Base-by-base conservation (phyloP, 495 filamentous ascomycete genomes). In the Talaromyces wortmannii region DNA sequence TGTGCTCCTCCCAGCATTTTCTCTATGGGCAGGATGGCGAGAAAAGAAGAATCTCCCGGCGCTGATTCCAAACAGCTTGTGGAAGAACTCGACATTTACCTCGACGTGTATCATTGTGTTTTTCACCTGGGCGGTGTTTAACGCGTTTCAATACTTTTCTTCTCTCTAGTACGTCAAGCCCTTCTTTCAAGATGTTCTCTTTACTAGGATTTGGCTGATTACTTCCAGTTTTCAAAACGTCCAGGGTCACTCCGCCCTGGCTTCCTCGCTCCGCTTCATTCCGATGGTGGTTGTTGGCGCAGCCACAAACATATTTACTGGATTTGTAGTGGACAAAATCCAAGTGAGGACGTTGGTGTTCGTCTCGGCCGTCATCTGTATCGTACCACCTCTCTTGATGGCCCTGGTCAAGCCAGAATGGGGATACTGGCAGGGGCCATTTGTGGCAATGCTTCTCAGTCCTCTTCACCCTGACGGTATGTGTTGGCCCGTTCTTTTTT, bases 391-490 rank as follows among this genome's bases (percentile, higher is more conserved):
- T 0, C 49, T 86, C 3, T 71, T 86, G 13, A 78, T 86, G 75
- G 74, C 71, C 4, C 52, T 69, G 0, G 63, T 23, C 69, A 5
- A 50, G 66, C n/a, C 59, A 78, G 0, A 42, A 59, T 78, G 73
- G 76, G 65, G 71, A 7, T 88, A 82, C 63, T 88, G 82, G 82
- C 59, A 61, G 17, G 69, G 65, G 29, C 76, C 69, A 0, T 84
- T 86, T 56, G 66, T 67, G 30, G 79, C 75, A 0, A 67, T 76
- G 18, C 56, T 74, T 0, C 60, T 83, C 8, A 71, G 67, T 36
- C 75, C 78, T 0, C 57, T 79, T 0, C 71, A 69, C 29, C 69
- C 76, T 23, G 80, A 85, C 63, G 66, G 40, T 43, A 15, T 11
- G 40, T 43, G n/a, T 11, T 43, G n/a, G n/a, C n/a, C n/a, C 40